Conservation (phyloP, 441 rosid genomes). For the Aleurites moluccanus region DNA sequence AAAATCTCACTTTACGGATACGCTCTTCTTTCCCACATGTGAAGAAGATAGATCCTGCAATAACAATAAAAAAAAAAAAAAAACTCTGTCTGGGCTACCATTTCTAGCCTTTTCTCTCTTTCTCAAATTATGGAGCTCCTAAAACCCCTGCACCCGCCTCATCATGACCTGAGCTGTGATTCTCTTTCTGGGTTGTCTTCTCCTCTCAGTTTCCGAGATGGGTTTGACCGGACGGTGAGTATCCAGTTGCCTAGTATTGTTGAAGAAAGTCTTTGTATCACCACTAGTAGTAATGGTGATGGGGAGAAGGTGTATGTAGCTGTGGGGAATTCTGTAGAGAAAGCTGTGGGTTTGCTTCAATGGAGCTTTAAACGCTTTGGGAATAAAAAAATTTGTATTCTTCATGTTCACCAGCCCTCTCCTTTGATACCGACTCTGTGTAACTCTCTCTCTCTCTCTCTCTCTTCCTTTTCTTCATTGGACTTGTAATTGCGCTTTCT, state of each 20-base stretch:
- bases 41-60: background rate
- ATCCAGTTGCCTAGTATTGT: conserved; percentile 33
- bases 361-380: conserved; percentile 47
- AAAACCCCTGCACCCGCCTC: conserved; percentile 29
- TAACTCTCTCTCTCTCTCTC: conserved; percentile 28
- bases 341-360: conserved; percentile 44
- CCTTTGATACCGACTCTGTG: conserved; percentile 55
- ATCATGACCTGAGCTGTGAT: conserved; percentile 23
- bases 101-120: background rate
- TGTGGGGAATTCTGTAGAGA: conserved; percentile 50
- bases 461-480: background rate
- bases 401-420: conserved; percentile 65
- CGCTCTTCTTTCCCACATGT: background rate
- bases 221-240: conserved; percentile 15
- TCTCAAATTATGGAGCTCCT: conserved; percentile 37
- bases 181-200: conserved; percentile 28
- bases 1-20: conserved; percentile 6
- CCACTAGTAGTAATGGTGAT: background rate
- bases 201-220: conserved; percentile 16
- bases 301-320: conserved; percentile 53
- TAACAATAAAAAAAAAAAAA: background rate
- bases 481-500: background rate
- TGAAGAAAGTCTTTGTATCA: conserved; percentile 25
- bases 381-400: conserved; percentile 44
- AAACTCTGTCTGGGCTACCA: background rate